A percentile compares a stretch with the other conserved stretches of the same genome.
These are phyloP conservation scores for Diplodia mutila DNA, from an alignment of 2,329 filamentous ascomycete species.

Conservation along the genomic window DNA sequence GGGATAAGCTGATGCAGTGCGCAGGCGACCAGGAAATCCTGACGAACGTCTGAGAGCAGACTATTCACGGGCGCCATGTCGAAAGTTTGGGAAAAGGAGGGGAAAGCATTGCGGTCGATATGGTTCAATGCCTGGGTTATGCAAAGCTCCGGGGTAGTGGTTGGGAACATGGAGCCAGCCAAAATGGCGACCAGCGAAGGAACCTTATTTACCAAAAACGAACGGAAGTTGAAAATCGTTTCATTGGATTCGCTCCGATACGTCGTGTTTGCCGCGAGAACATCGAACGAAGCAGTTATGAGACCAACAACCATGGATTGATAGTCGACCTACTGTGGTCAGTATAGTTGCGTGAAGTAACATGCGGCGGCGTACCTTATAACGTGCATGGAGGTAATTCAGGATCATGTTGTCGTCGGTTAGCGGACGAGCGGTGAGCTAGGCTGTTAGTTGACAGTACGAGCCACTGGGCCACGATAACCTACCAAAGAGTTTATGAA, in stretches of 20 bases:
- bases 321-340: conserved; percentile 66
- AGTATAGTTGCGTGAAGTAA: conserved; percentile 31
- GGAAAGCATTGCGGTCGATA: conserved; percentile 65
- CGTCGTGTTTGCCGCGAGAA: conserved; percentile 77
- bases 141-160: conserved; percentile 64
- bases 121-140: conserved; percentile 68
- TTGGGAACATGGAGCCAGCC: conserved; percentile 60
- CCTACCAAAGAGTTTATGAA: conserved; percentile 80
- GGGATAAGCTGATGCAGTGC: conserved; percentile 84
- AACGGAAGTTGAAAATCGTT: conserved; percentile 74
- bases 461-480: conserved; percentile 11
- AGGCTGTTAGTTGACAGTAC: conserved; percentile 38
- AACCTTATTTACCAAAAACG: conserved; percentile 80
- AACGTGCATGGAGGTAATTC: conserved; percentile 81
- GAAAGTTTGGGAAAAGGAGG: conserved; percentile 67
- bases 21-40: conserved; percentile 88
- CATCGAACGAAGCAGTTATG: conserved; percentile 85
- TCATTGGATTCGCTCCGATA: conserved; percentile 53
- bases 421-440: conserved; percentile 81
- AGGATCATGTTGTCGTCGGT: conserved; percentile 80
- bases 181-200: conserved; percentile 65
- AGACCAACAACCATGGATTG: conserved; percentile 79
- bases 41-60: conserved; percentile 68
- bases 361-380: conserved; percentile 62
- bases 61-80: conserved; percentile 58